These are phyloP conservation scores for Begonia masoniana DNA, from an alignment of 306 rosid genomes.

Conservation along the genomic window DNA sequence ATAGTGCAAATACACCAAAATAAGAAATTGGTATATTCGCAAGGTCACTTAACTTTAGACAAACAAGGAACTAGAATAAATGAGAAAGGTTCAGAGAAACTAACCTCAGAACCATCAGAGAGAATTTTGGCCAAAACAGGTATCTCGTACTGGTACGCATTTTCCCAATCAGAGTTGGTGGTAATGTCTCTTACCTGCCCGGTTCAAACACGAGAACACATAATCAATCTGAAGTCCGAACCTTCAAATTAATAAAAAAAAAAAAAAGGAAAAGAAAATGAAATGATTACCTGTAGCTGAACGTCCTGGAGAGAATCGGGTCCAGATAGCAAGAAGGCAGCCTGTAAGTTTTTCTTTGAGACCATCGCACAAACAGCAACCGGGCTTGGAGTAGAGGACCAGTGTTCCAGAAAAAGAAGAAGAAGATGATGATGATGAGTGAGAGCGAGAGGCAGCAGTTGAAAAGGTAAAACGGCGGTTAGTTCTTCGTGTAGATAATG, in stretches of 20 bases:
- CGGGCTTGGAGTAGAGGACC: constrained; percentile 81
- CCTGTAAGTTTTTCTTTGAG: constrained; percentile 91
- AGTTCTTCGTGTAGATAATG: constrained; percentile 10
- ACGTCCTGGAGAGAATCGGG: constrained; percentile 65
- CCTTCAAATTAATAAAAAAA: not conserved
- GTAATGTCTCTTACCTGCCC: constrained; percentile 76
- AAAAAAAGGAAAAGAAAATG: not conserved
- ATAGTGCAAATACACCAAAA: too few species aligned
- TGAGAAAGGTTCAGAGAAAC: constrained; percentile 4
- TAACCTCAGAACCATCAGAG: constrained; percentile 88
- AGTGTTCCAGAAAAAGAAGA: constrained; percentile 37
- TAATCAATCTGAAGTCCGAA: not conserved
- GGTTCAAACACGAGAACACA: constrained; percentile 5
- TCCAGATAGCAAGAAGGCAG: constrained; percentile 50
- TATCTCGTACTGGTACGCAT: constrained; percentile 78
- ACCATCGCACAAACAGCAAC: constrained; percentile 95
- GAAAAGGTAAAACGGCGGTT: constrained; percentile 22
- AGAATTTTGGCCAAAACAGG: constrained; percentile 75
- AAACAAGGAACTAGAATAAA: not conserved
- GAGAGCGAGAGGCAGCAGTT: constrained; percentile 16
- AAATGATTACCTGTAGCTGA: constrained; percentile 32
- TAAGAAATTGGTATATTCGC: too few species aligned
- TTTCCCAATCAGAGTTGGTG: constrained; percentile 70
- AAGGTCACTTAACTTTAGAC: too few species aligned
- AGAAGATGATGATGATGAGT: constrained; percentile 25